Percentiles rank a stretch among this genome's conserved stretches.
Conservation (phyloP, 352 stramenopile species). For the Peronospora tabacina region DNA sequence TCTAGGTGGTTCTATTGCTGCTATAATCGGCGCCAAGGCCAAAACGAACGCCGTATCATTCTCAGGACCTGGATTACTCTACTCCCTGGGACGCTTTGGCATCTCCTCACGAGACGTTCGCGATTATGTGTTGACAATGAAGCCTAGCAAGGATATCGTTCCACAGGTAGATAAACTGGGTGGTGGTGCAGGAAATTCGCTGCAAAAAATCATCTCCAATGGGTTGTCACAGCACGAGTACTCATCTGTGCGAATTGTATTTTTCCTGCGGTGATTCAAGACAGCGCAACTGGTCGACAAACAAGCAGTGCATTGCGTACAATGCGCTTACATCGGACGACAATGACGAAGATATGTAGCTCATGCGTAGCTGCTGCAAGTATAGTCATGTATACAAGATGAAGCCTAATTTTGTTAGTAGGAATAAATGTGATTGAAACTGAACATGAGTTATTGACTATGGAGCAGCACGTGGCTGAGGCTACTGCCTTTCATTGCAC, state of each 20-base stretch:
- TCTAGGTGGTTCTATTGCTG: constrained; percentile 77
- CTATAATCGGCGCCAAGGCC: constrained; percentile 78
- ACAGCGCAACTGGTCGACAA: constrained; percentile 53
- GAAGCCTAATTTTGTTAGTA: constrained; percentile 1
- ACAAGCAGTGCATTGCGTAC: constrained; percentile 54
- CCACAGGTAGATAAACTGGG: constrained; percentile 73
- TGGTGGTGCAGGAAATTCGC: constrained; percentile 74
- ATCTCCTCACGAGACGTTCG: constrained; percentile 43
- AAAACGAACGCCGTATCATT: constrained; percentile 77
- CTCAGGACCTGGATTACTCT: constrained; percentile 70
- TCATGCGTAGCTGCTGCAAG: constrained; percentile 7
- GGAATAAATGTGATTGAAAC: constrained; percentile 10
- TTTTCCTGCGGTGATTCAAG: constrained; percentile 56
- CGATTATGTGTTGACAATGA: constrained; percentile 84
- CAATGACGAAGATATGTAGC: constrained; percentile 16
- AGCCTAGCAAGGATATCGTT: constrained; percentile 69
- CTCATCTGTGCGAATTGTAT: constrained; percentile 73
- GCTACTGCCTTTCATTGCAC: not conserved
- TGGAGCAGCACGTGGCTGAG: constrained; percentile 1
- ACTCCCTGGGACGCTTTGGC: constrained; percentile 69
- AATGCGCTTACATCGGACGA: constrained; percentile 23
- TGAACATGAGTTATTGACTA: constrained; percentile 13
- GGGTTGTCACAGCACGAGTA: constrained; percentile 61
- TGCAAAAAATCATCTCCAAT: constrained; percentile 63
- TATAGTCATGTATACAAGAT: constrained; percentile 7